Evolutionary conservation across 2,329 filamentous ascomycete genomes (phyloP).

Genomic region (Paracoccidioides lutzii): DNA sequence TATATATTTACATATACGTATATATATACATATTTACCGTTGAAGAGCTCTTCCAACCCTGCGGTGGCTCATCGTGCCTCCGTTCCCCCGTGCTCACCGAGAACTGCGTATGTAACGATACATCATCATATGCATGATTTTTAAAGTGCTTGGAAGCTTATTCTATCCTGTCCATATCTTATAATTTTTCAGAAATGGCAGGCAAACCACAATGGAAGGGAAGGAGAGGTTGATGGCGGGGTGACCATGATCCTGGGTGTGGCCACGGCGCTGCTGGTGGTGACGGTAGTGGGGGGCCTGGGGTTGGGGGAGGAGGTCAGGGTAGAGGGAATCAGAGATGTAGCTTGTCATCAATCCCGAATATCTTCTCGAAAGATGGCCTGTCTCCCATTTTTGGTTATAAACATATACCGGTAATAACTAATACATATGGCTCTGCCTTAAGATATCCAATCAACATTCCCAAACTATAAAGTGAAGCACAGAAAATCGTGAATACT

Average conservation of each 20-base stretch:
- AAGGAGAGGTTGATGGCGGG: neutral
- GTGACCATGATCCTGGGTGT: neutral
- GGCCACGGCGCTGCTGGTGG: neutral
- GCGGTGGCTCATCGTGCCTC: neutral
- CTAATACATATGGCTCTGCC: neutral
- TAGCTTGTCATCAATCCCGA: neutral
- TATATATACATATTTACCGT: neutral
- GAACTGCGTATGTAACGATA: neutral
- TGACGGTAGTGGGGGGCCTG: neutral
- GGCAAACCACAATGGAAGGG: neutral
- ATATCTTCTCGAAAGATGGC: neutral
- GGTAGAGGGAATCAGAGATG: slow-evolving; percentile 1
- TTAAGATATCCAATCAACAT: neutral
- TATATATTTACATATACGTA: neutral
- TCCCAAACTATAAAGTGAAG: neutral
- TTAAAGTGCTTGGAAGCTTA: neutral
- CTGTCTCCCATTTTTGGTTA: slow-evolving; percentile 8
- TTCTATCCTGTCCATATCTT: neutral
- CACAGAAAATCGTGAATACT: neutral
- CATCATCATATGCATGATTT: neutral
- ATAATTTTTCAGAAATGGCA: neutral
- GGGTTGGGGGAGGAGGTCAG: neutral
- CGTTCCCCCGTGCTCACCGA: neutral
- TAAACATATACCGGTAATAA: slow-evolving; percentile 1
- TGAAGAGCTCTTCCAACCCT: neutral